These are phyloP conservation scores for Melastoma malabathricum DNA, from an alignment of 345 rosid species.

Conservation along the genomic window DNA sequence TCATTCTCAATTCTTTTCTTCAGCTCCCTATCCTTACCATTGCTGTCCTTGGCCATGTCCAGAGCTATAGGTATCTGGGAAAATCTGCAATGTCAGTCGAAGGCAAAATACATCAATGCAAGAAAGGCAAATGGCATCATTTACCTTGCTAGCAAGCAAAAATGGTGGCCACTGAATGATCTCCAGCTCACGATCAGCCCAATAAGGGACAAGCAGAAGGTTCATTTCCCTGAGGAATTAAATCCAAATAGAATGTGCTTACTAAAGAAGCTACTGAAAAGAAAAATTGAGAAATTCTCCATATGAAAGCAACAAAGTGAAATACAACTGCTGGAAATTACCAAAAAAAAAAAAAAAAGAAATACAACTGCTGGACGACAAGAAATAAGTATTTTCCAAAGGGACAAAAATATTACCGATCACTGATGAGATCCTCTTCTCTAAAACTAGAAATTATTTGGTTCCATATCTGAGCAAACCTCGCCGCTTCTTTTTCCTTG, in stretches of 20 bases:
- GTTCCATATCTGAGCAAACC: slow-evolving; percentile 99
- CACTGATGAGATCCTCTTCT: slow-evolving; percentile 87
- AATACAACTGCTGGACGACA: no score
- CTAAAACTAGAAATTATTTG: slow-evolving; percentile 87
- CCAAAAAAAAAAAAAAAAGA: neutral
- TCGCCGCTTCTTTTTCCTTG: slow-evolving; percentile 73
- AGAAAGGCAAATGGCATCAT: neutral
- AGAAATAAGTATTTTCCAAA: neutral
- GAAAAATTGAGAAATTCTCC: no score
- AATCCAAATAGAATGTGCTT: no score
- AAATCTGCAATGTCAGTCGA: slow-evolving; percentile 7
- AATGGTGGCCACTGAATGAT: slow-evolving; percentile 97
- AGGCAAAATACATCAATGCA: neutral
- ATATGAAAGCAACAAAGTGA: neutral
- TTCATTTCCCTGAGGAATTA: slow-evolving; percentile 71
- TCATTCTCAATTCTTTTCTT: slow-evolving; percentile 66
- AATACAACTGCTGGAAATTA: no score
- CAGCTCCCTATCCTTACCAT: slow-evolving; percentile 83
- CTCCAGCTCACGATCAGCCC: slow-evolving; percentile 91
- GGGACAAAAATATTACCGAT: slow-evolving; percentile 28
- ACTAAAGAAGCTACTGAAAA: no score
- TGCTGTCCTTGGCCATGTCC: slow-evolving; percentile 99
- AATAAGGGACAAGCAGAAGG: slow-evolving; percentile 95
- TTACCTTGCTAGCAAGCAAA: slow-evolving; percentile 94
- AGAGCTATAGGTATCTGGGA: slow-evolving; percentile 87